Conservation (phyloP, 192 early-diverging fungal species). For the Gonapodya prolifera region DNA sequence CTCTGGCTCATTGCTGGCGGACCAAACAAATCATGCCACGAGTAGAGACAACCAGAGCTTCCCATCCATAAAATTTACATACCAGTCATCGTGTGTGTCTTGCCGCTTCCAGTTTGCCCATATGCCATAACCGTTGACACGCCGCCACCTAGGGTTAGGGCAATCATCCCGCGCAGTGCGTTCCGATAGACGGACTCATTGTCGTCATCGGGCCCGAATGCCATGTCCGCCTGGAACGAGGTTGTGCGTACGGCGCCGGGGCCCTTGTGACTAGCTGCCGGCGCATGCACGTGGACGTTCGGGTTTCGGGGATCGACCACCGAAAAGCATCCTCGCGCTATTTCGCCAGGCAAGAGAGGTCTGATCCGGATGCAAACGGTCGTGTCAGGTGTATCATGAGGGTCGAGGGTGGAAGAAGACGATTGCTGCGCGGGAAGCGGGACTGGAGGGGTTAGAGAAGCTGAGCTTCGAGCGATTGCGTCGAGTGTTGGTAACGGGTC, state of each 20-base stretch:
- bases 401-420: neutral
- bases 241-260: slow-evolving; percentile 3
- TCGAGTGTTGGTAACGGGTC: too few species aligned
- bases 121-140: slow-evolving; percentile 27
- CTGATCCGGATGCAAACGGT: slow-evolving; percentile 12
- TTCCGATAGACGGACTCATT: slow-evolving; percentile 20
- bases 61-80: neutral
- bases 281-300: slow-evolving; percentile 10
- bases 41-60: neutral
- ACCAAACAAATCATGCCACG: neutral
- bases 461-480: neutral
- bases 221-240: slow-evolving; percentile 13
- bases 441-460: neutral
- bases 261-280: slow-evolving; percentile 11
- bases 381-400: neutral
- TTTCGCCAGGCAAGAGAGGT: slow-evolving; percentile 18
- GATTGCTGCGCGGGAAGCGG: neutral
- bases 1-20: neutral
- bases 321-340: slow-evolving; percentile 7
- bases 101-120: slow-evolving; percentile 41
- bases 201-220: slow-evolving; percentile 12
- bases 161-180: slow-evolving; percentile 13
- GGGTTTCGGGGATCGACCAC: neutral
- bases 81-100: slow-evolving; percentile 31
- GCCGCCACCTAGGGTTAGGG: slow-evolving; percentile 20